Percentiles rank a stretch among this genome's conserved stretches.
phyloP scores from a whole-genome alignment of 768 basidiomycete genomes.

The Tylopilus sp. region DNA sequence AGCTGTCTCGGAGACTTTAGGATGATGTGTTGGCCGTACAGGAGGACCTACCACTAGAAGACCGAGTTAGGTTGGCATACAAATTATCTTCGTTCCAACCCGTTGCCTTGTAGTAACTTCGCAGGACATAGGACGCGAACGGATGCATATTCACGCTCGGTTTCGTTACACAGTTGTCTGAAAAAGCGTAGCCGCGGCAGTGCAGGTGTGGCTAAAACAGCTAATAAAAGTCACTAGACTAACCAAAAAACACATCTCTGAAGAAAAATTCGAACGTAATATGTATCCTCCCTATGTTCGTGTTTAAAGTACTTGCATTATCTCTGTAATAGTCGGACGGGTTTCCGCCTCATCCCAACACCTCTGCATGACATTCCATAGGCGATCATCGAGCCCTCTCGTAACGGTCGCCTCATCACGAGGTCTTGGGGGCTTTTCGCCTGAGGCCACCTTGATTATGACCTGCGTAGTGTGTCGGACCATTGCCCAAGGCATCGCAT shows the following conservation, averaged over 20 bases:
- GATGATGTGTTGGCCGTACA: background rate
- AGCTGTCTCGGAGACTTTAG: conserved; percentile 42
- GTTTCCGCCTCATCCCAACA: conserved; percentile 42
- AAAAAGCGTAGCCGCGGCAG: no score
- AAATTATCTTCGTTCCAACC: conserved; percentile 98
- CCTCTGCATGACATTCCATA: conserved; percentile 42
- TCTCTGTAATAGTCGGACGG: conserved; percentile 41
- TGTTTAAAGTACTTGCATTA: conserved; percentile 22
- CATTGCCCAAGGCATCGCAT: conserved; percentile 48
- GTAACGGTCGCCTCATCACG: conserved; percentile 29
- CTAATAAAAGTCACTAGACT: no score
- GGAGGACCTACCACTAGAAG: conserved; percentile 68
- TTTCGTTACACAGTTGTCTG: no score
- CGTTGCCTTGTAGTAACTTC: conserved; percentile 86
- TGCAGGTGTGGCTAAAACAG: no score
- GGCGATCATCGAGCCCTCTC: conserved; percentile 43
- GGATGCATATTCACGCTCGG: conserved; percentile 59
- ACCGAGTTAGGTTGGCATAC: conserved; percentile 84
- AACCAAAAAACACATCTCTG: no score
- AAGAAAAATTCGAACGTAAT: conserved; percentile 1
- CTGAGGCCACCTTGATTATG: conserved; percentile 40
- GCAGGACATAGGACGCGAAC: conserved; percentile 83
- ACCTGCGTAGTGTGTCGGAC: conserved; percentile 53
- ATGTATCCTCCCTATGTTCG: background rate
- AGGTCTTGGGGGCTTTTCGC: conserved; percentile 45